Percentiles rank a stretch among this genome's conserved stretches.
These are phyloP conservation scores for Polyporus tsugae DNA, from an alignment of 1,284 basidiomycete genomes.

Conservation along the genomic window DNA sequence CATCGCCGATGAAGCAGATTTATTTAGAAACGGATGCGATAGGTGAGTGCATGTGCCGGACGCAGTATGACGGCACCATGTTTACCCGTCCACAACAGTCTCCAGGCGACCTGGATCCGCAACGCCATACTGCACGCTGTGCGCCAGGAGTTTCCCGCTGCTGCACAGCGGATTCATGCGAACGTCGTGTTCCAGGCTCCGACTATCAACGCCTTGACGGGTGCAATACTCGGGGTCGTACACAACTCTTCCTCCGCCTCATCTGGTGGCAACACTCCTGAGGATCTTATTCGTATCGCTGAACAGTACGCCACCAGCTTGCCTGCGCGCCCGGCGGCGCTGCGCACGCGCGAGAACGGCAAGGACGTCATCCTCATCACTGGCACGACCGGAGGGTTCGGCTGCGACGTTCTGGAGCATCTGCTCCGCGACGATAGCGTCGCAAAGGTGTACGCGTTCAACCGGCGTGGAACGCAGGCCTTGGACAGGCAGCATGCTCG, in stretches of 20 bases:
- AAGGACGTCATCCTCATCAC: conserved; percentile 36
- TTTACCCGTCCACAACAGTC: conserved; percentile 27
- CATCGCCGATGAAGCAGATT: conserved; percentile 42
- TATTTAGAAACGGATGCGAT: conserved; percentile 51
- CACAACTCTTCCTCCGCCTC: conserved; percentile 21
- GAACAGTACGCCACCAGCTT: conserved; percentile 18
- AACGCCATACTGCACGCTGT: conserved; percentile 43
- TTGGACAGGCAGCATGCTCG: conserved; percentile 40
- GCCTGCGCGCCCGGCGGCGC: conserved; percentile 7
- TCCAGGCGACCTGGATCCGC: conserved; percentile 46
- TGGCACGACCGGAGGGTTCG: conserved; percentile 37
- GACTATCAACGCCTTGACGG: conserved; percentile 41
- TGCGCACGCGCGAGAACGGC: not conserved
- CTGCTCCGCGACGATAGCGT: conserved; percentile 25
- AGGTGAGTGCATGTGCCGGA: conserved; percentile 39
- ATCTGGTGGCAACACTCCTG: conserved; percentile 17
- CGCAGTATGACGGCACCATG: conserved; percentile 19
- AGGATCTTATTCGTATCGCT: conserved; percentile 21
- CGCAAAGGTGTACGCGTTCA: conserved; percentile 34
- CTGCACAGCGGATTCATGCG: conserved; percentile 33
- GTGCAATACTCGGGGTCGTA: conserved; percentile 37
- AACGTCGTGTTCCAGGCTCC: conserved; percentile 49
- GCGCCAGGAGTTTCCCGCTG: conserved; percentile 24
- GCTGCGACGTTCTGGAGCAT: conserved; percentile 32
- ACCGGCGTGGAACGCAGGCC: conserved; percentile 14